Conservation (phyloP, 805 yeast genomes). For the Lipomyces orientalis region DNA sequence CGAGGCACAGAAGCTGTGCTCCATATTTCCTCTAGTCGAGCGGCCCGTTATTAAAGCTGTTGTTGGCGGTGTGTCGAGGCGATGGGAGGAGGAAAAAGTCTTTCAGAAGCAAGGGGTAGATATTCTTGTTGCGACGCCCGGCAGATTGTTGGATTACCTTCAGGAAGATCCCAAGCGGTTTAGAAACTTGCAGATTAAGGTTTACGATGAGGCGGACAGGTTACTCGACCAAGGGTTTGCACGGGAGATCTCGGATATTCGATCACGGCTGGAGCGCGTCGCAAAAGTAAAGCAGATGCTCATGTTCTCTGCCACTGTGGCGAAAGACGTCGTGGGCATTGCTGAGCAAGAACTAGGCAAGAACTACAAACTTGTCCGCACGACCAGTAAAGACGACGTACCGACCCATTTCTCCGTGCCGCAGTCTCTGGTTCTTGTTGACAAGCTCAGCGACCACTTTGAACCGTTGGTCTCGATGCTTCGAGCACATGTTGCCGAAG, state of each 20-base stretch:
- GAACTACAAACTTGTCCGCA: conserved; percentile 64
- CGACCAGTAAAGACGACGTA: conserved; percentile 66
- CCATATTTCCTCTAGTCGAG: not conserved
- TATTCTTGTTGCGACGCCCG: conserved; percentile 94
- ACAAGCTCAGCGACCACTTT: conserved; percentile 45
- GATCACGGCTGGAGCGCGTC: conserved; percentile 53
- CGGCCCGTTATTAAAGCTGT: conserved; percentile 10
- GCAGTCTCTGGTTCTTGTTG: conserved; percentile 48
- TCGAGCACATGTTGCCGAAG: conserved; percentile 62
- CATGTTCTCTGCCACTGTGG: conserved; percentile 88
- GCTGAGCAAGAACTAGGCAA: conserved; percentile 60
- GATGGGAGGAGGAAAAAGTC: conserved; percentile 5
- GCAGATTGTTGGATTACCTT: conserved; percentile 85
- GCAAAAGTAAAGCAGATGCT: conserved; percentile 58
- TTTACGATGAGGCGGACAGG: conserved; percentile 92
- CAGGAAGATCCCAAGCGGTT: conserved; percentile 45
- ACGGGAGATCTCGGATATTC: conserved; percentile 64
- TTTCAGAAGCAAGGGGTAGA: conserved; percentile 75
- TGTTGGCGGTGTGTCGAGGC: conserved; percentile 25
- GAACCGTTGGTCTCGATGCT: conserved; percentile 71
- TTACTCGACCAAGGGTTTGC: conserved; percentile 81
- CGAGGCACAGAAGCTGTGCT: conserved; percentile 13
- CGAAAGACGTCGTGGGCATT: conserved; percentile 65
- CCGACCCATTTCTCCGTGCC: conserved; percentile 71
- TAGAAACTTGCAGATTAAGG: conserved; percentile 61